Evolutionary conservation across 129 eudicot genomes (phyloP).

Genomic region (Flaveria linearis): DNA sequence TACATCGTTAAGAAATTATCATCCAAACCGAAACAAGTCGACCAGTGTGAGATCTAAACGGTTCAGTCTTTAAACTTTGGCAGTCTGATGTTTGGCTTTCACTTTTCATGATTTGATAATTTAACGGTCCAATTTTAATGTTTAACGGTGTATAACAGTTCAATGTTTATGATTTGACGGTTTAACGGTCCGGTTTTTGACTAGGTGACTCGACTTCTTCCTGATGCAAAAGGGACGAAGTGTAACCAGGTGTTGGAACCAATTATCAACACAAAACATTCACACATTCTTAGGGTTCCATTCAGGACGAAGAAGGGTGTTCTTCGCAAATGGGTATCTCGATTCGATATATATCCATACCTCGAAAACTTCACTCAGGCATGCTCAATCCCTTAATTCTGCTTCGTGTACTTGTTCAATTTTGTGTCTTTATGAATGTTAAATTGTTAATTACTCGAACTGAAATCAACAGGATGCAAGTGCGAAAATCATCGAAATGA

Average conservation of each 20-base stretch:
- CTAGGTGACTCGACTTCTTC: conserved; percentile 91
- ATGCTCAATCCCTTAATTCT: conserved; percentile 9
- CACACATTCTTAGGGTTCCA: conserved; percentile 87
- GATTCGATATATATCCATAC: conserved; percentile 97
- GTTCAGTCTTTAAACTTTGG: background rate
- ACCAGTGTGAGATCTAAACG: background rate
- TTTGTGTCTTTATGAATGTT: background rate
- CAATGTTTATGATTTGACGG: too few relatives aligned
- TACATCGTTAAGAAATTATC: too few relatives aligned
- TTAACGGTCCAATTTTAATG: background rate
- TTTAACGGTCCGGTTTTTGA: background rate
- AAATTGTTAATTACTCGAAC: background rate
- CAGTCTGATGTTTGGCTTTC: too few relatives aligned
- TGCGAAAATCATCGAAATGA: conserved; percentile 61
- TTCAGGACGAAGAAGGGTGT: conserved; percentile 76
- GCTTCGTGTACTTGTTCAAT: background rate
- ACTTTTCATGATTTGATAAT: too few relatives aligned
- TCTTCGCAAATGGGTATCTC: conserved; percentile 86
- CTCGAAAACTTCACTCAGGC: conserved; percentile 87
- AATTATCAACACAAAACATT: conserved; percentile 75
- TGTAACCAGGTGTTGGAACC: conserved; percentile 80
- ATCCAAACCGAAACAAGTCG: too few relatives aligned
- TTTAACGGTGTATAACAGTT: too few relatives aligned
- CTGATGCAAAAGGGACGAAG: conserved; percentile 90
- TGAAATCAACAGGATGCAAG: conserved; percentile 62